Evolutionary conservation across 192 early-diverging fungal genomes (phyloP).

Genomic region (Jimgerdemannia flammicorona): DNA sequence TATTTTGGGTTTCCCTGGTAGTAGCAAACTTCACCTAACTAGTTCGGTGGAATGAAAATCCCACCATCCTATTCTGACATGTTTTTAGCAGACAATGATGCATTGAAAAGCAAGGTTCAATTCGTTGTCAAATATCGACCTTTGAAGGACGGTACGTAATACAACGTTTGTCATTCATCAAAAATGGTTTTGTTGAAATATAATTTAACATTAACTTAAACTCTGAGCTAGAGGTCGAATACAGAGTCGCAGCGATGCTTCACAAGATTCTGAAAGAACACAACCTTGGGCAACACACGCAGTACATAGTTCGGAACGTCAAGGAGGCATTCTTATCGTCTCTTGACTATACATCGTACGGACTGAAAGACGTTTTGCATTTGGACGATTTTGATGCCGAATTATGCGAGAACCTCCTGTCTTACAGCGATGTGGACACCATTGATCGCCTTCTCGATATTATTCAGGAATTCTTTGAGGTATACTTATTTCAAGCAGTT

Average conservation of each 20-base stretch:
- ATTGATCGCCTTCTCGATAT: slow-evolving; percentile 46
- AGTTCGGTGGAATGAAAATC: too few species aligned
- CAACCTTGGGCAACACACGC: slow-evolving; percentile 43
- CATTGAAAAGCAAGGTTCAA: slow-evolving; percentile 34
- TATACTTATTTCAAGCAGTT: slow-evolving; percentile 6
- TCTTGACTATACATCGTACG: slow-evolving; percentile 59
- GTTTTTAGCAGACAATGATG: slow-evolving; percentile 6
- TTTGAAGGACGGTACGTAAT: slow-evolving; percentile 39
- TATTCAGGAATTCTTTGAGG: slow-evolving; percentile 53
- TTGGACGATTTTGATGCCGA: slow-evolving; percentile 49
- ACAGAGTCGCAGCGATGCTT: slow-evolving; percentile 35
- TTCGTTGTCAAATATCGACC: slow-evolving; percentile 48
- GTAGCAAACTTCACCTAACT: too few species aligned
- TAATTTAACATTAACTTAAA: not conserved
- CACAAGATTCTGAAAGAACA: slow-evolving; percentile 33
- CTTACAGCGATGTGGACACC: slow-evolving; percentile 42
- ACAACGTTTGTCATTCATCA: not conserved
- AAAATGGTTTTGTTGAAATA: not conserved
- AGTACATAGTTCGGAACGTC: slow-evolving; percentile 39
- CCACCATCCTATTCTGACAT: not conserved
- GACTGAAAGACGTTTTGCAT: slow-evolving; percentile 49
- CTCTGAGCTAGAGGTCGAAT: slow-evolving; percentile 42
- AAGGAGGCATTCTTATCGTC: slow-evolving; percentile 41
- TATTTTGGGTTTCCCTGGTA: too few species aligned
- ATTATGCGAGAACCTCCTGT: slow-evolving; percentile 42